phyloP scores from a whole-genome alignment of 129 eudicot genomes.

The Escallonia rubra region DNA sequence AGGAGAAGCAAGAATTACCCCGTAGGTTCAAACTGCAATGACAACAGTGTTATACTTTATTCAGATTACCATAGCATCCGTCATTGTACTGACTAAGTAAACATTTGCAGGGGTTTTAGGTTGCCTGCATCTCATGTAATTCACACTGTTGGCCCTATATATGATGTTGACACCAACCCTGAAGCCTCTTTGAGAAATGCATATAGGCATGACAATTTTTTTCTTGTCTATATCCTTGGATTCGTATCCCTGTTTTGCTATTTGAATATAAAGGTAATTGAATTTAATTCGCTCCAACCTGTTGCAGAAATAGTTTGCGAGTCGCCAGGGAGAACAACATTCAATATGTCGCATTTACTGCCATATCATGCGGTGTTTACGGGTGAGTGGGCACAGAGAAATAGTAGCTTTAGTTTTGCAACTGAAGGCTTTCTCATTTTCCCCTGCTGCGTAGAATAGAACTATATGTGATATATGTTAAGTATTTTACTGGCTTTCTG shows the following conservation, averaged over 20 bases:
- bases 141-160: conserved; percentile 93
- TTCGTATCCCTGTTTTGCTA: neutral
- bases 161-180: conserved; percentile 52
- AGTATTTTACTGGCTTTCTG: too few relatives aligned
- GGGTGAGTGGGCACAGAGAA: conserved; percentile 40
- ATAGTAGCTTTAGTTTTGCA: too few relatives aligned
- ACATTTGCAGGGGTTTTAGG: conserved; percentile 70
- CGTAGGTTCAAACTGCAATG: conserved; percentile 30
- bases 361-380: conserved; percentile 83
- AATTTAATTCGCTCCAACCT: conserved; percentile 8
- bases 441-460: too few relatives aligned
- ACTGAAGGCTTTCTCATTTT: too few relatives aligned
- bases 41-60: too few relatives aligned
- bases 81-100: conserved; percentile 12
- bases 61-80: neutral
- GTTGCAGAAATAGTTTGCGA: conserved; percentile 67
- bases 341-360: conserved; percentile 87
- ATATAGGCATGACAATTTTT: conserved; percentile 48
- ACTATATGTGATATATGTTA: too few relatives aligned
- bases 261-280: neutral
- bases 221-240: neutral
- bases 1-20: conserved; percentile 98
- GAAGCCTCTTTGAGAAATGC: conserved; percentile 60
- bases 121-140: conserved; percentile 91
- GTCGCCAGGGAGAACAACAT: conserved; percentile 79